Evolutionary conservation across 345 rosid species (phyloP), one percentile per base, ranked within the genome.

Genomic region (Jatropha curcas): DNA sequence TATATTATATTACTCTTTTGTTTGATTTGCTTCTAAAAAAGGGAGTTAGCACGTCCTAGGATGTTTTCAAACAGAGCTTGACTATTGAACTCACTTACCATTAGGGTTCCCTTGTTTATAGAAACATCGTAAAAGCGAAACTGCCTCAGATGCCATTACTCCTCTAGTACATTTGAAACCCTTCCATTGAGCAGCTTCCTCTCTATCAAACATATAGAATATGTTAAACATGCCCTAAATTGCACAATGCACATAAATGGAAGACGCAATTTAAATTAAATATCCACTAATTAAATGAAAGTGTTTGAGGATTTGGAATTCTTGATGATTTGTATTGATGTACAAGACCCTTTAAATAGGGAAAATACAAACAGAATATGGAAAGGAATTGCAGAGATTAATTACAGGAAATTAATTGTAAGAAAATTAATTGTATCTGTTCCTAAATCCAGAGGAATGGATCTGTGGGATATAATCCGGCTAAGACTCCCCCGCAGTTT

Each of bases 41-140:
- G 13, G 28, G 28, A 13, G 11, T 46, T n/a, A n/a, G 53, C 37
- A 57, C 25, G 19, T 67, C n/a, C n/a, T n/a, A n/a, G n/a, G n/a
- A n/a, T n/a, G 52, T 31, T 48, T 4, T 67, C 22, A 28, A 33
- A 46, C 16, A 28, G 25, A 2, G 19, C 37, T 53, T 30, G 55
- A 17, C 9, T 17, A 10, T 24, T n/a, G n/a, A 3, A 56, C 6
- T 16, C 34, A 24, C 82, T 66, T 82, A 93, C 97, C 96, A 65
- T 91, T 91, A 34, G 97, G 97, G 77, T 89, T 93, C 72, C 96
- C 97, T 75, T 88, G 93, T 75, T 93, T 95, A 71, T 93, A 91
- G 80, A 91, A 93, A 77, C 78, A 80, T 76, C 85, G 83, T 56
- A 91, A 79, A 41, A 91, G 91, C 73, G 90, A 84, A 31, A 89